phyloP scores from a whole-genome alignment of 768 basidiomycete species.

The Boletus edulis region DNA sequence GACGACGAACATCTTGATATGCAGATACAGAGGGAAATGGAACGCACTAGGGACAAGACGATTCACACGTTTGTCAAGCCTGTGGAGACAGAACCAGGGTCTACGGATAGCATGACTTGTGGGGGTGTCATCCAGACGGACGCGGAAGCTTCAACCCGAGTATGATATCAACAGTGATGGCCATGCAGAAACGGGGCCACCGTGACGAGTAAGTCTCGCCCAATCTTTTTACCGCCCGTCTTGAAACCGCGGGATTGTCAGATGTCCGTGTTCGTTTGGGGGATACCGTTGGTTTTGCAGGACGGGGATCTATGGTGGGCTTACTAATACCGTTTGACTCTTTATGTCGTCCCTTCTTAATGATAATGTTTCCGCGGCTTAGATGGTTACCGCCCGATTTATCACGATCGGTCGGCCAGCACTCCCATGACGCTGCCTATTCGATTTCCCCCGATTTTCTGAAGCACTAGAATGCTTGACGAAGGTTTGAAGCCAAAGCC shows the following conservation, averaged over 20 bases:
- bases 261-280: background rate
- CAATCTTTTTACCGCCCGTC: background rate
- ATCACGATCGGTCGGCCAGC: no score
- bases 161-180: no score
- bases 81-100: constrained; percentile 9
- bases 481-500: no score
- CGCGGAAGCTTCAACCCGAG: no score
- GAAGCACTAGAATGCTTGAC: no score
- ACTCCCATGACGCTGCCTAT: no score
- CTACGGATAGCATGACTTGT: background rate
- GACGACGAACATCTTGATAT: constrained; percentile 9
- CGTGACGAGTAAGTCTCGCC: background rate
- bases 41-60: constrained; percentile 18
- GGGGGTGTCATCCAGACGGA: background rate
- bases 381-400: no score
- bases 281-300: no score
- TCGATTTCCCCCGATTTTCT: no score
- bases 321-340: background rate
- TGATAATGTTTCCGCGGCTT: no score
- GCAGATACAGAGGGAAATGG: constrained; percentile 7
- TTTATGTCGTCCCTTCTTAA: no score
- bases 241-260: background rate
- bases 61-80: constrained; percentile 3
- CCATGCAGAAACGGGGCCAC: no score
- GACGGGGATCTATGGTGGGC: background rate